Conservation (phyloP, 768 basidiomycete genomes). For the Strobilomyces dryophilus region DNA sequence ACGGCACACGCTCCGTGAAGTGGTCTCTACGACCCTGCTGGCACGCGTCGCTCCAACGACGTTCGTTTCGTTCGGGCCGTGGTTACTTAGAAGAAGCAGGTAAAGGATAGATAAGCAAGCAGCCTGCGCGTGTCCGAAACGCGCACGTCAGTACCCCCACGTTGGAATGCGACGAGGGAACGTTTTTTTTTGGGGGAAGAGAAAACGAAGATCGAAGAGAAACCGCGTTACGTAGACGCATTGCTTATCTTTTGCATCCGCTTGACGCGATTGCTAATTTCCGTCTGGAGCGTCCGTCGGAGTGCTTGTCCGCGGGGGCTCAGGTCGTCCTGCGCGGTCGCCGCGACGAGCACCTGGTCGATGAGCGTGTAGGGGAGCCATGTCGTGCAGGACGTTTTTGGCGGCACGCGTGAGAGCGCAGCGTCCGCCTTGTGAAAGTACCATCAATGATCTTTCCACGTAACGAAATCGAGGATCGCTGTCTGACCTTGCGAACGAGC, state of each 20-base stretch:
- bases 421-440: conserved; percentile 48
- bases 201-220: not conserved
- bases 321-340: conserved; percentile 48
- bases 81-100: conserved; percentile 6
- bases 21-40: conserved; percentile 12
- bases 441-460: not conserved
- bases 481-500: conserved; percentile 67
- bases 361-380: conserved; percentile 85
- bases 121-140: not conserved
- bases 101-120: not conserved
- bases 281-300: conserved; percentile 50
- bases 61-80: not conserved
- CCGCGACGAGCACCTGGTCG: conserved; percentile 73
- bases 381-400: conserved; percentile 54
- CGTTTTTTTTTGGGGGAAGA: not conserved
- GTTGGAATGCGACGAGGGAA: not conserved
- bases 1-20: not conserved
- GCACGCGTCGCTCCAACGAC: conserved; percentile 5
- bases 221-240: conserved; percentile 20
- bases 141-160: not conserved
- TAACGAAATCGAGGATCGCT: not conserved
- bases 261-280: conserved; percentile 61
- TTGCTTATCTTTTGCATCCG: conserved; percentile 64
- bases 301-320: conserved; percentile 38
- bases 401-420: conserved; percentile 47